Conservation (phyloP, 331 rosid genomes). For the Malus hybrid region DNA sequence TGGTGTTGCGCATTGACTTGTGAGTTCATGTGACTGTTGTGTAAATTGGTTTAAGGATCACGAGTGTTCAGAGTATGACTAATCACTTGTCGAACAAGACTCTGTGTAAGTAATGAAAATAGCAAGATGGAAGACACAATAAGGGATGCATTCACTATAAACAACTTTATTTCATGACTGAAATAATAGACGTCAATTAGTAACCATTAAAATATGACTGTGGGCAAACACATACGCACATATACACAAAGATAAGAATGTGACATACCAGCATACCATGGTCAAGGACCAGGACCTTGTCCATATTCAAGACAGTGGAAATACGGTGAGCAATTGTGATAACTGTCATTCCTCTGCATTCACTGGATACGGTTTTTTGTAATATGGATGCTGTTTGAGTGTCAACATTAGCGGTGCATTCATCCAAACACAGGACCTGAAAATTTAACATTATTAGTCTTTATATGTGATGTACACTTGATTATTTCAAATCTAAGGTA, state of each 20-base stretch:
- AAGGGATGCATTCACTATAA: not conserved
- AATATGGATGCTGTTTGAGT: constrained; percentile 74
- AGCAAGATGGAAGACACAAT: too few species aligned
- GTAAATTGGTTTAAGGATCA: too few species aligned
- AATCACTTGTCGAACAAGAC: too few species aligned
- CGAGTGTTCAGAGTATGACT: too few species aligned
- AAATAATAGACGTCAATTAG: not conserved
- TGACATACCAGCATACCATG: constrained; percentile 72
- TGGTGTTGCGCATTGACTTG: too few species aligned
- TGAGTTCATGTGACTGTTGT: too few species aligned
- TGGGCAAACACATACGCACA: not conserved
- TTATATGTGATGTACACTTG: not conserved
- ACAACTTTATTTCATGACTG: not conserved
- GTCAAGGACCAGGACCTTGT: constrained; percentile 72
- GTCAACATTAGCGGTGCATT: constrained; percentile 91
- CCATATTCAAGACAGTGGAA: constrained; percentile 78
- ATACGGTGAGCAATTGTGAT: constrained; percentile 94
- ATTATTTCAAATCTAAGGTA: not conserved
- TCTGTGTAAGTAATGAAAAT: too few species aligned
- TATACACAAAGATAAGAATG: not conserved
- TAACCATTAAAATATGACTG: not conserved
- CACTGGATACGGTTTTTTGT: constrained; percentile 65
- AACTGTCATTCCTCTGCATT: constrained; percentile 79
- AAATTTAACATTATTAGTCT: constrained; percentile 6
- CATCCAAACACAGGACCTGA: constrained; percentile 95